phyloP scores from a whole-genome alignment of 169 alveolate species.

The Babesia gibsoni region DNA sequence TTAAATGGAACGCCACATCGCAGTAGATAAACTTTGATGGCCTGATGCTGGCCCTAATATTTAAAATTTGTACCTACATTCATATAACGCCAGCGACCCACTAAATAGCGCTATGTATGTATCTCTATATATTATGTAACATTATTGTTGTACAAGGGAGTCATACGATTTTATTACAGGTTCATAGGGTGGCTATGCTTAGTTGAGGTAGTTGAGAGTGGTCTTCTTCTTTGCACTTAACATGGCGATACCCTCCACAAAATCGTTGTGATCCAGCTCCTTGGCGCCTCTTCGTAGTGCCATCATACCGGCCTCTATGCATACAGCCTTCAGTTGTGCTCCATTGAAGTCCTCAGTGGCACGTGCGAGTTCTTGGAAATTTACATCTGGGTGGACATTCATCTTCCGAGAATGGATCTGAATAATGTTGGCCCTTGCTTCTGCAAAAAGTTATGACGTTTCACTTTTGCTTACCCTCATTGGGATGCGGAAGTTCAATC shows the following conservation, averaged over 20 bases:
- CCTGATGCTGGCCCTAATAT: background rate
- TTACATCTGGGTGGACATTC: constrained; percentile 96
- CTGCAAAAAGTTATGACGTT: constrained; percentile 11
- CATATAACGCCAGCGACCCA: no score
- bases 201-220: constrained; percentile 93
- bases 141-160: no score
- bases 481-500: constrained; percentile 99
- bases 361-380: constrained; percentile 95
- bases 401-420: constrained; percentile 98
- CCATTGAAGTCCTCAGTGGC: constrained; percentile 98
- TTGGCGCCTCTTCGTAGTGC: constrained; percentile 96
- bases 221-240: constrained; percentile 97
- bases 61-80: no score
- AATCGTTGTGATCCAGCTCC: constrained; percentile 97
- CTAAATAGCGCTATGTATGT: no score
- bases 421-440: constrained; percentile 92
- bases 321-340: constrained; percentile 96
- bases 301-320: constrained; percentile 99
- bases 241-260: constrained; percentile 95
- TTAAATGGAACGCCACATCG: no score
- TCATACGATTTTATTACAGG: no score
- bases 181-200: no score
- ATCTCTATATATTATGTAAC: no score
- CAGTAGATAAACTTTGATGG: background rate
- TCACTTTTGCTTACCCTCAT: constrained; percentile 78